These are phyloP conservation scores for Marchantia paleacea DNA, from an alignment of 225 moss, liverwort and hornwort species.

Conservation along the genomic window DNA sequence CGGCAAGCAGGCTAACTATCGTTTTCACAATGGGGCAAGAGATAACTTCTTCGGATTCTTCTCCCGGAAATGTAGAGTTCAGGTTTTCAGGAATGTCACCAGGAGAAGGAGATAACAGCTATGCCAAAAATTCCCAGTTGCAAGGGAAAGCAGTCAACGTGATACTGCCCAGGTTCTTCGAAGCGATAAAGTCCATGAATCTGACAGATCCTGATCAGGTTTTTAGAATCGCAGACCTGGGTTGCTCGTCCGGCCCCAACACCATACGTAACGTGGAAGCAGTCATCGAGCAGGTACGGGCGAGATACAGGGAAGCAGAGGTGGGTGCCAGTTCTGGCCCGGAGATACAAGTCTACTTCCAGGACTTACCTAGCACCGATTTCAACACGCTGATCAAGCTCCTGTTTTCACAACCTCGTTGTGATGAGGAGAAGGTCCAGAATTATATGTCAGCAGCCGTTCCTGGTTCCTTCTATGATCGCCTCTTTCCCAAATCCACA, in stretches of 20 bases:
- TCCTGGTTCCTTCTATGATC: slow-evolving; percentile 50
- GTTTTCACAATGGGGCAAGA: no score
- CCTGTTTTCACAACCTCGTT: background rate
- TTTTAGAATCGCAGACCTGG: slow-evolving; percentile 32
- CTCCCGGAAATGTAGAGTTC: no score
- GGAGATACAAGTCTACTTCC: slow-evolving; percentile 55
- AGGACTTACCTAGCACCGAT: slow-evolving; percentile 55
- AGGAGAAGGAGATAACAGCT: background rate
- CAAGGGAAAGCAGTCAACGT: background rate
- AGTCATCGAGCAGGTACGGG: slow-evolving; percentile 27
- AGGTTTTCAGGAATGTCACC: background rate
- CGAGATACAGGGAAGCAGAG: background rate
- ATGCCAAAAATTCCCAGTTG: background rate
- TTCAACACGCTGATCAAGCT: slow-evolving; percentile 58
- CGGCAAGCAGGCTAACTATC: no score
- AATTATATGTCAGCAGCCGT: slow-evolving; percentile 42
- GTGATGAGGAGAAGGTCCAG: slow-evolving; percentile 1
- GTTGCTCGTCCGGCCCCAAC: slow-evolving; percentile 33
- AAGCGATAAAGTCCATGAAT: background rate
- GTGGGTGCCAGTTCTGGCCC: slow-evolving; percentile 3
- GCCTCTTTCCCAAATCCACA: slow-evolving; percentile 41
- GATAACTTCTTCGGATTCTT: no score
- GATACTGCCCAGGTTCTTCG: background rate
- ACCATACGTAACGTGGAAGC: slow-evolving; percentile 35
- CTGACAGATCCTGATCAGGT: slow-evolving; percentile 10